phyloP scores from a whole-genome alignment of 2,329 filamentous ascomycete species.

The Fonsecaea erecta region DNA sequence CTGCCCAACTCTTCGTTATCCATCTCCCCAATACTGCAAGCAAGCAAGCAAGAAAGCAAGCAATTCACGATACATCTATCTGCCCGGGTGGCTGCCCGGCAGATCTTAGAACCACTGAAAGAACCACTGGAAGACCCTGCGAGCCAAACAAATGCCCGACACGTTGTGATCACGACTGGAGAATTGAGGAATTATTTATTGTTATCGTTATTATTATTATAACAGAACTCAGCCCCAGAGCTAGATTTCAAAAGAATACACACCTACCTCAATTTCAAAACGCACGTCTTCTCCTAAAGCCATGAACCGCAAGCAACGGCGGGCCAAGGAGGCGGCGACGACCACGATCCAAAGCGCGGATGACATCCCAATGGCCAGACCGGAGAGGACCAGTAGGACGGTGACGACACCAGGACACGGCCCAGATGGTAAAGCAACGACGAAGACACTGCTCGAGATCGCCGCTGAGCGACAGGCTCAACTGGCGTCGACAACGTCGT shows the following conservation, averaged over 20 bases:
- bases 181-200: too few species aligned
- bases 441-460: slow-evolving; percentile 51
- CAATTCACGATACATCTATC: too few species aligned
- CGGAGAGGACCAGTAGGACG: background rate
- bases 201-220: too few species aligned
- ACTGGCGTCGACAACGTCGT: slow-evolving; percentile 34
- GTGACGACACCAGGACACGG: background rate
- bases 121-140: too few species aligned
- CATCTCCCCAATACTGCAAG: too few species aligned
- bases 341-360: slow-evolving; percentile 24
- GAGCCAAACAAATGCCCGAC: too few species aligned
- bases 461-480: slow-evolving; percentile 50
- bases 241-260: background rate
- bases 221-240: too few species aligned
- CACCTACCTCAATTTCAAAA: background rate
- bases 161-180: too few species aligned
- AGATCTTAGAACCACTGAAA: too few species aligned
- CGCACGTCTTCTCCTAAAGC: background rate
- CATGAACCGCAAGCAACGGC: slow-evolving; percentile 37
- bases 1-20: too few species aligned
- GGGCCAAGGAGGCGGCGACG: slow-evolving; percentile 25
- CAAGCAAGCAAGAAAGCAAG: too few species aligned
- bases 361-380: slow-evolving; percentile 31
- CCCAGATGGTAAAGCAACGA: slow-evolving; percentile 31
- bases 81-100: too few species aligned